Conservation (phyloP, 2,329 filamentous ascomycete genomes). For the Fusarium miscanthi region DNA sequence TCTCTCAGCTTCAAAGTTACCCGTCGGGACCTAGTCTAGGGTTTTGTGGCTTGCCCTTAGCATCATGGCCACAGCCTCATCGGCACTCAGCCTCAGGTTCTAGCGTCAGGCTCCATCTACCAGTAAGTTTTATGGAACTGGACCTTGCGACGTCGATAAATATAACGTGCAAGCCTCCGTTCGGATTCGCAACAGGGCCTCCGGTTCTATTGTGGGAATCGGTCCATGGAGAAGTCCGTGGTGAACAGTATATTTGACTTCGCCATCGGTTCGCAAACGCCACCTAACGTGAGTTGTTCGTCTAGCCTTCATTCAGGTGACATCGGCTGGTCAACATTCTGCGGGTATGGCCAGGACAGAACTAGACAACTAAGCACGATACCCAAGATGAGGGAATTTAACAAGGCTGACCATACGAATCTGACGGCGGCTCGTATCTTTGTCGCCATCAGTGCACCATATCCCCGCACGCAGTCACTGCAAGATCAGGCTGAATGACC, state of each 20-base stretch:
- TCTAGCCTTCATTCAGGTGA: slow-evolving; percentile 23
- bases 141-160: slow-evolving; percentile 11
- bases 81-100: slow-evolving; percentile 20
- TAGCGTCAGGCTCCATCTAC: slow-evolving; percentile 3
- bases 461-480: slow-evolving; percentile 24
- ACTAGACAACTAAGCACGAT: slow-evolving; percentile 22
- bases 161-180: slow-evolving; percentile 29
- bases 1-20: neutral
- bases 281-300: slow-evolving; percentile 12
- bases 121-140: slow-evolving; percentile 1
- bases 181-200: slow-evolving; percentile 16
- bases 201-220: slow-evolving; percentile 1
- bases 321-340: slow-evolving; percentile 26
- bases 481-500: slow-evolving; percentile 34
- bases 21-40: slow-evolving; percentile 10
- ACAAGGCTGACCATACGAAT: slow-evolving; percentile 34
- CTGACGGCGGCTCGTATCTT: slow-evolving; percentile 31
- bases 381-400: slow-evolving; percentile 34
- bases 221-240: slow-evolving; percentile 18
- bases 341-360: slow-evolving; percentile 30
- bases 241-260: neutral
- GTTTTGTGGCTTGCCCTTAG: slow-evolving; percentile 30
- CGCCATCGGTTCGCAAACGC: neutral
- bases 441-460: slow-evolving; percentile 8
- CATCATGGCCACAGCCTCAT: slow-evolving; percentile 23